A percentile compares a stretch with the other conserved stretches of the same genome.
phyloP scores from a whole-genome alignment of 768 basidiomycete species.

The Trametes elegans region DNA sequence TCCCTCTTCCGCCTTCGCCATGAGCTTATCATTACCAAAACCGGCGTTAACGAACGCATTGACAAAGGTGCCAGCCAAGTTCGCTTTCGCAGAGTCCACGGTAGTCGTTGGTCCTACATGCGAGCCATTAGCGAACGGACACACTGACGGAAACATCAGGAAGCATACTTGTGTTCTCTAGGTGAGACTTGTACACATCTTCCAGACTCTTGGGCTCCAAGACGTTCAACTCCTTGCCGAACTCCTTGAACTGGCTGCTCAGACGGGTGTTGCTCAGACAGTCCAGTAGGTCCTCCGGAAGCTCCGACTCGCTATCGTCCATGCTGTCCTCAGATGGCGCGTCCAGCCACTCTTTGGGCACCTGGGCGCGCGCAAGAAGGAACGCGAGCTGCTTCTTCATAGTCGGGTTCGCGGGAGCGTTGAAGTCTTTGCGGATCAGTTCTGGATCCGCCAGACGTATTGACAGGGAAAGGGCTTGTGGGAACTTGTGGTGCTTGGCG shows the following conservation, averaged over 20 bases:
- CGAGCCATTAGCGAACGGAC: conserved; percentile 5
- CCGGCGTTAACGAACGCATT: conserved; percentile 99
- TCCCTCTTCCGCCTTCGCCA: conserved; percentile 95
- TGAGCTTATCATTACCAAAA: conserved; percentile 97
- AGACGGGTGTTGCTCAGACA: conserved; percentile 86
- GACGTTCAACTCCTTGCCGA: conserved; percentile 93
- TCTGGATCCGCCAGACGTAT: conserved; percentile 80
- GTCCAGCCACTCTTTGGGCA: conserved; percentile 88
- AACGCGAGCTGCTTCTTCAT: conserved; percentile 97
- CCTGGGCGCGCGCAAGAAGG: conserved; percentile 87
- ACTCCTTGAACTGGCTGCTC: conserved; percentile 81
- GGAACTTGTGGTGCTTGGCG: conserved; percentile 80
- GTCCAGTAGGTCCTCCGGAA: conserved; percentile 79
- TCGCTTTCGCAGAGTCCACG: conserved; percentile 91
- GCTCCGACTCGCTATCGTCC: conserved; percentile 55
- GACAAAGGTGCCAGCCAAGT: conserved; percentile 95
- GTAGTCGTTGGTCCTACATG: conserved; percentile 59
- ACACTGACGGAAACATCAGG: background rate
- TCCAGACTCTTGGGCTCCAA: conserved; percentile 88
- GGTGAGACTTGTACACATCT: conserved; percentile 95
- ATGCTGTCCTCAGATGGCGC: conserved; percentile 47
- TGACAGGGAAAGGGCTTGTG: conserved; percentile 86
- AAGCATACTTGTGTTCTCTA: conserved; percentile 79
- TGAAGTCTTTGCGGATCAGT: conserved; percentile 84
- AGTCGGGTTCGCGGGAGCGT: conserved; percentile 85